Evolutionary conservation across 2,329 filamentous ascomycete species (phyloP), one percentile per base, ranked within the genome.

Genomic region (Fusarium sp.): DNA sequence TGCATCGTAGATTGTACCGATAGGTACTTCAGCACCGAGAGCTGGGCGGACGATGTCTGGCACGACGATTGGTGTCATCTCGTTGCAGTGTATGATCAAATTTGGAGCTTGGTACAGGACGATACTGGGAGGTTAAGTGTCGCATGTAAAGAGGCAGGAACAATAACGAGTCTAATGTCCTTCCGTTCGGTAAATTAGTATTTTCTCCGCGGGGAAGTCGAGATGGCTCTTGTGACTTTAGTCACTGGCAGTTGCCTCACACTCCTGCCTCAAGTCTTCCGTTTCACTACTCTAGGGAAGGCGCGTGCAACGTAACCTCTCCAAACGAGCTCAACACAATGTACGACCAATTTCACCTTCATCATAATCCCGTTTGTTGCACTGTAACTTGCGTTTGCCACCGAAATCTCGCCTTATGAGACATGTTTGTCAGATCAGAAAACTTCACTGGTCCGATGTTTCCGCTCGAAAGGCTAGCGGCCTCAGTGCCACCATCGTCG

Each of bases 1-100:
- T 6, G 63, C 62, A 15, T 74, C 58, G n/a, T 73, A 73, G 29
- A 73, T 20, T 1, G 71, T 66, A 2, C 71, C 66, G 2, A 73
- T 57, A 1, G 58, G 8, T 2, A 66, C 69, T 16, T 50, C 10
- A 6, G 67, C 59, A 5, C 63, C 50, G 22, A 73, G 66, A 0
- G 71, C 52, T 16, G 47, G 40, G 11, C 55, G 43, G 2, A 18
- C 4, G 34, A 38, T n/a, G 6, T 38, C 52, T 16, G 32, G 40
- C 7, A 49, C 29, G 3, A 25, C 8, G 9, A 51, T 32, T 6
- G 64, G 47, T 5, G 32, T 14, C 69, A 74, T 66, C 0, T 18
- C 5, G 22, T 6, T 18, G 3, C 2, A 24, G 18, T 20, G 14
- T 46, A 4, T 38, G n/a, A 34, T 3, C 16, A 2, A 5, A 27